A percentile compares a stretch with the other conserved stretches of the same genome.
Evolutionary conservation across 2,329 filamentous ascomycete species (phyloP).

Genomic region (Pseudogymnoascus sp.): DNA sequence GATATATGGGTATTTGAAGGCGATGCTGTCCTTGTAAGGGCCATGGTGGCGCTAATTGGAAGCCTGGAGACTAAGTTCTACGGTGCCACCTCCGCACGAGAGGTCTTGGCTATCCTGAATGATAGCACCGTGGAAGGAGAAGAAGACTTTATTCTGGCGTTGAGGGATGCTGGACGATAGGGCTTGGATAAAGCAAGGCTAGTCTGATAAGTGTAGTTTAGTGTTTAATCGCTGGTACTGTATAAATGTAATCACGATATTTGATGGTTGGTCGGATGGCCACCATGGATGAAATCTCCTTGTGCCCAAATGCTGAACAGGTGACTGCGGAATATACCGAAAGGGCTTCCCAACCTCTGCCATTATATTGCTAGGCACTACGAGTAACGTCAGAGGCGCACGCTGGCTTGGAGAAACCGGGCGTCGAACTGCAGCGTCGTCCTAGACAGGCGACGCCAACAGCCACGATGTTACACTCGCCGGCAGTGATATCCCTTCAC

Average conservation of each 20-base stretch:
- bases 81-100: slow-evolving; percentile 25
- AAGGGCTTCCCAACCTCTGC: background rate
- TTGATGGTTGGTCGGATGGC: background rate
- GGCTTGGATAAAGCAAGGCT: background rate
- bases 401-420: background rate
- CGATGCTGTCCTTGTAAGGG: slow-evolving; percentile 62
- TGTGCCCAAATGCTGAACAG: background rate
- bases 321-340: background rate
- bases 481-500: background rate
- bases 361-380: background rate
- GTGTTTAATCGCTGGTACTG: slow-evolving; percentile 9
- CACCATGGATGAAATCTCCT: background rate
- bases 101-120: slow-evolving; percentile 1
- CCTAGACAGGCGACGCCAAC: background rate
- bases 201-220: slow-evolving; percentile 6
- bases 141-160: background rate
- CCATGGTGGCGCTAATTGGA: slow-evolving; percentile 59
- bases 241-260: slow-evolving; percentile 7
- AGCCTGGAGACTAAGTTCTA: slow-evolving; percentile 44
- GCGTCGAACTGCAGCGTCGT: background rate
- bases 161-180: slow-evolving; percentile 9
- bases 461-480: slow-evolving; percentile 1
- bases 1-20: slow-evolving; percentile 80
- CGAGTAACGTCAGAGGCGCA: background rate
- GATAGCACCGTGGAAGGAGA: background rate